Evolutionary conservation across 495 filamentous ascomycete genomes (phyloP), one percentile per base, ranked within the genome.

Genomic region (Cairneyella variabilis): DNA sequence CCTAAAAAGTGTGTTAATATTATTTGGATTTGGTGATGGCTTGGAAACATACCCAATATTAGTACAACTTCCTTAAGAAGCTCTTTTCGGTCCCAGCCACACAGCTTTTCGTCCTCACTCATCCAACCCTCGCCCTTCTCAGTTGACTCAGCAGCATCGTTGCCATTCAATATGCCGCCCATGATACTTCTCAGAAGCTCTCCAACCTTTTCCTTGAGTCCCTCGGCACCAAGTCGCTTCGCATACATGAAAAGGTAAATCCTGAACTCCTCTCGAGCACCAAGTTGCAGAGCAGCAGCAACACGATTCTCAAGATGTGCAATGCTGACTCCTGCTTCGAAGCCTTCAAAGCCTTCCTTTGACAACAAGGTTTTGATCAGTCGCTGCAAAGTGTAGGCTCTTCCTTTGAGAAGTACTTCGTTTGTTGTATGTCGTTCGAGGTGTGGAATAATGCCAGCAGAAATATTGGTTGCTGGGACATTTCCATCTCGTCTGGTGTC

Each of bases 301-400:
- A 99, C 80, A 22, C 93, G 82, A 64, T 97, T 97, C 70, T 99
- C 93, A 21, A 99, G 74, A 70, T 99, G 93, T 10, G 91, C 92
- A 61, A 99, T 88, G 17, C 89, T 93, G 20, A 96, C 90, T 21
- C 77, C 85, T 20, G 89, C 84, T 64, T 97, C 95, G 55, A 99
- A 95, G 5, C 82, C 82, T 70, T 97, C 92, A 55, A 88, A 97
- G 0, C 91, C 91, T 66, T 97, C 93, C 18, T 84, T 83, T 0
- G 88, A 85, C 2, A 97, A 69, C 9, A 96, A 70, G 6, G 83
- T 76, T 70, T 96, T 95, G 69, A 97, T 83, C 23, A 99, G 79
- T 7, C 91, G 82, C 63, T 96, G 90, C 2, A 99, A 71, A 62
- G 90, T 86, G 63, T 88, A 91, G 0, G 91, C 91, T 16, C 93